phyloP scores from a whole-genome alignment of 106 monocot genomes.

The Dactylorhiza incarnata region DNA sequence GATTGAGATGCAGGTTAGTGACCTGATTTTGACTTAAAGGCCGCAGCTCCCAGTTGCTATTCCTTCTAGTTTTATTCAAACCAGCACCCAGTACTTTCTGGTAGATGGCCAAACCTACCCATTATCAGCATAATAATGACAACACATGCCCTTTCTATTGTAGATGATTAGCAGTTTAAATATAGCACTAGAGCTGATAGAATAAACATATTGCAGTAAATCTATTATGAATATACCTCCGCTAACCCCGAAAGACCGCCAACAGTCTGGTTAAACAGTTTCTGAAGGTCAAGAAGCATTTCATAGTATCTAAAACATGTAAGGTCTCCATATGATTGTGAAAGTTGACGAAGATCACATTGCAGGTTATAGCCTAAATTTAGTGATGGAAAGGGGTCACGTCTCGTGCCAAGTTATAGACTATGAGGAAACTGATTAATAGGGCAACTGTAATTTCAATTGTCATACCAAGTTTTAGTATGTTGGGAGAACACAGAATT shows the following conservation, averaged over 20 bases:
- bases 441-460: conserved; percentile 8
- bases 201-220: not conserved
- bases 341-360: conserved; percentile 81
- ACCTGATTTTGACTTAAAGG: conserved; percentile 94
- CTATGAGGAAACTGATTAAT: not conserved
- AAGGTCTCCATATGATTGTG: conserved; percentile 78
- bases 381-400: not conserved
- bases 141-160: not conserved
- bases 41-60: conserved; percentile 94
- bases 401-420: not conserved
- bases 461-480: conserved; percentile 79
- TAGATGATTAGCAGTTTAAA: not conserved
- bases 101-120: not conserved
- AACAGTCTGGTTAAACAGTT: conserved; percentile 64
- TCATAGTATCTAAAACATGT: conserved; percentile 83
- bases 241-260: conserved; percentile 87
- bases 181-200: not conserved
- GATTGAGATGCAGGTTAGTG: not conserved
- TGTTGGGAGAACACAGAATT: conserved; percentile 66
- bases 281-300: conserved; percentile 93
- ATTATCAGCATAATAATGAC: not conserved
- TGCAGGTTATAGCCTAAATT: conserved; percentile 88
- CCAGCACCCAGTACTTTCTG: conserved; percentile 92
- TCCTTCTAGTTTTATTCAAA: conserved; percentile 95
- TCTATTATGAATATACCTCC: conserved; percentile 38